Percentiles rank a stretch among this genome's conserved stretches.
Conservation (phyloP, 139 green algal species). For the Coccomyxa sp. region DNA sequence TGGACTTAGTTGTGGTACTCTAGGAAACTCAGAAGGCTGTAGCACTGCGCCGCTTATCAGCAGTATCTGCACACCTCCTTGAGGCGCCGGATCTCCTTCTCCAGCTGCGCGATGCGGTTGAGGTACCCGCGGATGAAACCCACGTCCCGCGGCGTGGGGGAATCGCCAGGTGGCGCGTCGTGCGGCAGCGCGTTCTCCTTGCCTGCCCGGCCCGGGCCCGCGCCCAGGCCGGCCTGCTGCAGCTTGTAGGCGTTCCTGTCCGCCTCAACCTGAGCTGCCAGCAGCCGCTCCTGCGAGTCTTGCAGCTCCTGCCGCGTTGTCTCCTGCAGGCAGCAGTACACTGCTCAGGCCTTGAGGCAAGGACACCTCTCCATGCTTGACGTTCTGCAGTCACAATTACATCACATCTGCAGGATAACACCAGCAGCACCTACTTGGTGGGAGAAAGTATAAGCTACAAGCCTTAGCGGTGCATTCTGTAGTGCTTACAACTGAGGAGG, state of each 20-base stretch:
- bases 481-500: too few relatives aligned
- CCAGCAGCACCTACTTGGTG: too few relatives aligned
- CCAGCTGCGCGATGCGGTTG: constrained; percentile 52
- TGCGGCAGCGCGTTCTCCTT: not conserved
- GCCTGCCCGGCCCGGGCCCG: not conserved
- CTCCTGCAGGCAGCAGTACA: constrained; percentile 4
- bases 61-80: constrained; percentile 17
- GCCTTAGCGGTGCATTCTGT: too few relatives aligned
- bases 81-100: constrained; percentile 51
- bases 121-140: constrained; percentile 21
- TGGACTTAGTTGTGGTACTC: not conserved
- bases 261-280: constrained; percentile 23
- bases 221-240: constrained; percentile 20
- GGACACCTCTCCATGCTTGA: too few relatives aligned
- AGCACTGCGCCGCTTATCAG: too few relatives aligned
- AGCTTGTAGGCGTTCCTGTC: constrained; percentile 29
- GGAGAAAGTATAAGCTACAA: too few relatives aligned
- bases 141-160: too few relatives aligned
- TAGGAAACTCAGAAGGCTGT: too few relatives aligned
- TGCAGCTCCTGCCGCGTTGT: constrained; percentile 11
- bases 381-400: too few relatives aligned
- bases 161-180: too few relatives aligned
- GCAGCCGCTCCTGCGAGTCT: constrained; percentile 22
- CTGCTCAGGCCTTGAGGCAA: too few relatives aligned
- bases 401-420: too few relatives aligned